phyloP scores from a whole-genome alignment of 2,329 filamentous ascomycete species.

The Pseudodiploospora longispora region DNA sequence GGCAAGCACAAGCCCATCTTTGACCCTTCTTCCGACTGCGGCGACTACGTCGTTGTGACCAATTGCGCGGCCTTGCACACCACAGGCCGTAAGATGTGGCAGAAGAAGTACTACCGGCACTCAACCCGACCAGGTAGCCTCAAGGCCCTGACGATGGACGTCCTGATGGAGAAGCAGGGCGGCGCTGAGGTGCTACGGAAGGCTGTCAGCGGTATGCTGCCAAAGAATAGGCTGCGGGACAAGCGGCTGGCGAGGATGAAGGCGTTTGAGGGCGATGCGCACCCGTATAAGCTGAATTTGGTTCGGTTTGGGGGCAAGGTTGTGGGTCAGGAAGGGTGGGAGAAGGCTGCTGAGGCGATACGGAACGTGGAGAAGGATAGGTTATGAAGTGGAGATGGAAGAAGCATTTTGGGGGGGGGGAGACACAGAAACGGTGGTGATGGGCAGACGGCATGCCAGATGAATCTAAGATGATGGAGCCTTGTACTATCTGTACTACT shows the following conservation, averaged over 20 bases:
- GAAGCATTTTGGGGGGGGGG: constrained; percentile 11
- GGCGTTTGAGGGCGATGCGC: constrained; percentile 85
- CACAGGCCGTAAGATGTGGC: constrained; percentile 84
- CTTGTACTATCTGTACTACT: constrained; percentile 25
- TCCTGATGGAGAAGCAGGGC: constrained; percentile 87
- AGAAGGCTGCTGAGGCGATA: constrained; percentile 41
- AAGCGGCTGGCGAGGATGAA: constrained; percentile 82
- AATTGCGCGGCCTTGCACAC: constrained; percentile 80
- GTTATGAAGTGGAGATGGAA: constrained; percentile 31
- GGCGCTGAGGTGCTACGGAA: constrained; percentile 84
- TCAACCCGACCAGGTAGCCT: constrained; percentile 83
- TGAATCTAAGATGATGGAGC: constrained; percentile 9
- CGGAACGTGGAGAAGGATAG: constrained; percentile 40
- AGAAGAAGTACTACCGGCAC: constrained; percentile 95
- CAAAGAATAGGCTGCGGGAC: constrained; percentile 89
- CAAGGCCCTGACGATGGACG: constrained; percentile 87
- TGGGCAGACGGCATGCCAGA: too few species aligned
- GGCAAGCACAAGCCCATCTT: constrained; percentile 99
- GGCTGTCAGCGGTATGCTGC: constrained; percentile 94
- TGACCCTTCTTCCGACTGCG: constrained; percentile 95
- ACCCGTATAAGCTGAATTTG: constrained; percentile 88
- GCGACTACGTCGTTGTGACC: constrained; percentile 94
- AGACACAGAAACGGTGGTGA: constrained; percentile 1
- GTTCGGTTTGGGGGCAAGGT: constrained; percentile 58
- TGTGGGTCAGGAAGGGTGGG: constrained; percentile 48